phyloP scores from a whole-genome alignment of 768 basidiomycete species.

The Naganishia vishniacii region DNA sequence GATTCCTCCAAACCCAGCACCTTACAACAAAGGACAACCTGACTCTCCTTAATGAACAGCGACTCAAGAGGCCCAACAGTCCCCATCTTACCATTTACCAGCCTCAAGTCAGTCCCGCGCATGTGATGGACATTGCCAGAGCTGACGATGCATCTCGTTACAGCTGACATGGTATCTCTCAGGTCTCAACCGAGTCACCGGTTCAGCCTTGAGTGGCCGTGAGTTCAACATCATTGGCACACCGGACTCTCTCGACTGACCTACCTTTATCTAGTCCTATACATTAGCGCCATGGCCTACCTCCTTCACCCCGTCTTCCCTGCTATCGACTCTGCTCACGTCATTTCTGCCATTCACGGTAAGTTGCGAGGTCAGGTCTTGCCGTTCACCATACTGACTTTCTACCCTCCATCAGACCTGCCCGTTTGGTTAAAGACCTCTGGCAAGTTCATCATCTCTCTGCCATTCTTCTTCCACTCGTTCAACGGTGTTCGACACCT shows the following conservation, averaged over 20 bases:
- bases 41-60: constrained; percentile 77
- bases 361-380: background rate
- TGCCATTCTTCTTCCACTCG: constrained; percentile 84
- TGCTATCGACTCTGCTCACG: constrained; percentile 65
- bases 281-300: constrained; percentile 80
- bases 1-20: constrained; percentile 43
- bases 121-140: background rate
- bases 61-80: constrained; percentile 77
- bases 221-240: constrained; percentile 28
- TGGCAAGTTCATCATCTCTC: constrained; percentile 71
- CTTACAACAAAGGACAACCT: constrained; percentile 41
- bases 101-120: constrained; percentile 40
- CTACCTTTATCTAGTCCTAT: constrained; percentile 59
- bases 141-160: constrained; percentile 47
- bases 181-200: constrained; percentile 81
- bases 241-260: background rate
- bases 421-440: constrained; percentile 72
- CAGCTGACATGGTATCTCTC: constrained; percentile 86
- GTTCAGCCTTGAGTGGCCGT: constrained; percentile 72
- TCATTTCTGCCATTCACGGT: constrained; percentile 63
- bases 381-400: background rate
- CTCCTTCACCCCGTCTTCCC: constrained; percentile 65
- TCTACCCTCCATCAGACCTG: constrained; percentile 49
- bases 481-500: constrained; percentile 87
- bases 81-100: constrained; percentile 94